phyloP scores from a whole-genome alignment of 2,329 filamentous ascomycete species.

The Nectriaceae sp. region DNA sequence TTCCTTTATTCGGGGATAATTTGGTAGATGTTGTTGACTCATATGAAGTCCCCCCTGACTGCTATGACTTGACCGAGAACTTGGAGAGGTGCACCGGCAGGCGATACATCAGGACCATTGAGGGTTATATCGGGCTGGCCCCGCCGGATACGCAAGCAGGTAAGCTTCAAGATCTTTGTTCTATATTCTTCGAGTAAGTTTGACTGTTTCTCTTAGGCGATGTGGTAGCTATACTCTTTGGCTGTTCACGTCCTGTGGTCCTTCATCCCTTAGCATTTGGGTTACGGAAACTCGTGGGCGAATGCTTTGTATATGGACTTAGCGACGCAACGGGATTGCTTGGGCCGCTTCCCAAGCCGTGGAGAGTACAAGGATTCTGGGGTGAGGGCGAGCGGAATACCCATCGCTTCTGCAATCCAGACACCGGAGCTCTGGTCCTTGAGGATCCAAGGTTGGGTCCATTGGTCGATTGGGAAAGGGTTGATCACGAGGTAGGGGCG shows the following conservation, averaged over 20 bases:
- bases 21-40: no score
- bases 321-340: neutral
- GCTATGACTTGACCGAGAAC: no score
- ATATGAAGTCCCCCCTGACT: no score
- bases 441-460: neutral
- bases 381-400: neutral
- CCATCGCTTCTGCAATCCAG: neutral
- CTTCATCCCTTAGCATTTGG: no score
- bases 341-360: slow-evolving; percentile 1
- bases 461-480: neutral
- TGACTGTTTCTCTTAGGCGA: no score
- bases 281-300: no score
- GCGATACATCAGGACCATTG: neutral
- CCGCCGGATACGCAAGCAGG: neutral
- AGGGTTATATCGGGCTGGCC: neutral
- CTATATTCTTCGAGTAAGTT: no score
- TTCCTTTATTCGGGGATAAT: no score
- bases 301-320: neutral
- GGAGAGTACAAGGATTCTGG: neutral
- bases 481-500: neutral
- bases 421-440: neutral
- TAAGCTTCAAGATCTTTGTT: neutral
- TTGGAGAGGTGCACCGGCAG: no score
- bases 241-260: neutral
- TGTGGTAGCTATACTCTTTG: neutral